Base-by-base conservation (phyloP, 805 yeast species). In the Priceomyces carsonii region DNA sequence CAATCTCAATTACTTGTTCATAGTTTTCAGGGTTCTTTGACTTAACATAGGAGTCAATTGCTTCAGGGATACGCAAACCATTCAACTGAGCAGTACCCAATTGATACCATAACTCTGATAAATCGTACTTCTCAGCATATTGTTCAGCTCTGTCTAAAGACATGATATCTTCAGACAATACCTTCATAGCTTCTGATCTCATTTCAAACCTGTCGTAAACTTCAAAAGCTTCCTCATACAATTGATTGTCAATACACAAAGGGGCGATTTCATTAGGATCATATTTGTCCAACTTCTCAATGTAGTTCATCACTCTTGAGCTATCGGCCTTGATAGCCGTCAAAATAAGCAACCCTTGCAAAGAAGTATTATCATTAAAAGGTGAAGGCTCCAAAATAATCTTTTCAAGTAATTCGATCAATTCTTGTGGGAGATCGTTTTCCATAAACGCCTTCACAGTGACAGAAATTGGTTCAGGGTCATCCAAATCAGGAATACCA, bases 381-480 rank as follows among this genome's bases (percentile, higher is more conserved):
- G 97, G 95, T 51, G 98, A 90, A 36, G 98, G 96, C 66, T 93
- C 99, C 51, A 93, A 72, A 45, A 95, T 89, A 56, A 93, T 91
- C 73, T 93, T 93, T 65, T 93, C 99, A 52, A 93, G 74, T 47
- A 93, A 76, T 69, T 91, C 98, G 59, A 93, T 87, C 60, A 93
- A 78, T 67, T 93, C 99, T 44, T 79, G 76, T 32, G 96, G 95
- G 58, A 93, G 73, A 45, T 90, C 95, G 43, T 89, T 93, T 47
- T 85, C 87, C 98, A 93, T 90, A 61, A 93, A 90, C 1, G 96
- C 90, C 67, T 88, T 90, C 30, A 90, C 97, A 18, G 96, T 88
- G 48, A 90, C 69, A 5, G 96, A 89, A 43, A 90, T 85, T 31
- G 95, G 95, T 65, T 89, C 95, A 9, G 98, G 96, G 54, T 85